phyloP scores from a whole-genome alignment of 2,329 filamentous ascomycete species.

The Colletotrichum neosansevieriae region DNA sequence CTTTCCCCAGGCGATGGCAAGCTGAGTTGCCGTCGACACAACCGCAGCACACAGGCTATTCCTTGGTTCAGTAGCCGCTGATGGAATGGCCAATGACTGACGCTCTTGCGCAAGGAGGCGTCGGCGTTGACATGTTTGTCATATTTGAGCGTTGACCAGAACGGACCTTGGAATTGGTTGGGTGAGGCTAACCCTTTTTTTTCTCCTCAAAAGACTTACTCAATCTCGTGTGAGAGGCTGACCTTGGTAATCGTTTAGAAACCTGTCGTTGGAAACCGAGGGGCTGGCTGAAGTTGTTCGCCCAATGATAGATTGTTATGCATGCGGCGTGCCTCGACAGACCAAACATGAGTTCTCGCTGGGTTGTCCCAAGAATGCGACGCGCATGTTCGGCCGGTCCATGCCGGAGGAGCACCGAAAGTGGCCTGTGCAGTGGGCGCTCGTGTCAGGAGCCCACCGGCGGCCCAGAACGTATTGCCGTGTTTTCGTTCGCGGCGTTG shows the following conservation, averaged over 20 bases:
- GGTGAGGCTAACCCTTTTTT: constrained; percentile 9
- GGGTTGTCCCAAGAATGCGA: background rate
- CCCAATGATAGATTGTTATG: constrained; percentile 10
- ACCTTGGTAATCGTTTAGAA: constrained; percentile 9
- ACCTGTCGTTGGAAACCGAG: constrained; percentile 23
- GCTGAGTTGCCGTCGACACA: constrained; percentile 16
- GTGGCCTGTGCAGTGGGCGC: constrained; percentile 25
- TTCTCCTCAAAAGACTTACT: constrained; percentile 15
- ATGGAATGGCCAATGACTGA: constrained; percentile 25
- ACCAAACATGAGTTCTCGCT: too few relatives aligned
- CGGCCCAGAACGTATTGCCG: constrained; percentile 1
- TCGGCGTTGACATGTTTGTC: constrained; percentile 25
- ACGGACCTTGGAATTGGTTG: constrained; percentile 2
- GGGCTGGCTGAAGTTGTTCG: background rate
- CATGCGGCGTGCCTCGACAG: constrained; percentile 9
- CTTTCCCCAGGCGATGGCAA: constrained; percentile 2
- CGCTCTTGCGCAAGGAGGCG: constrained; percentile 21
- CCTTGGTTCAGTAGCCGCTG: constrained; percentile 28
- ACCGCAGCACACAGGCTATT: constrained; percentile 29
- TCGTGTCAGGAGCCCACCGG: too few relatives aligned
- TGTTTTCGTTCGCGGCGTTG: constrained; percentile 15
- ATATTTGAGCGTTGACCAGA: constrained; percentile 19
- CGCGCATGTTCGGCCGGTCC: constrained; percentile 26
- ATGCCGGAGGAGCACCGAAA: constrained; percentile 29
- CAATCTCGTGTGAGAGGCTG: constrained; percentile 20